Evolutionary conservation across 2,329 filamentous ascomycete genomes (phyloP).

Genomic region (Exophiala lecanii-corni): DNA sequence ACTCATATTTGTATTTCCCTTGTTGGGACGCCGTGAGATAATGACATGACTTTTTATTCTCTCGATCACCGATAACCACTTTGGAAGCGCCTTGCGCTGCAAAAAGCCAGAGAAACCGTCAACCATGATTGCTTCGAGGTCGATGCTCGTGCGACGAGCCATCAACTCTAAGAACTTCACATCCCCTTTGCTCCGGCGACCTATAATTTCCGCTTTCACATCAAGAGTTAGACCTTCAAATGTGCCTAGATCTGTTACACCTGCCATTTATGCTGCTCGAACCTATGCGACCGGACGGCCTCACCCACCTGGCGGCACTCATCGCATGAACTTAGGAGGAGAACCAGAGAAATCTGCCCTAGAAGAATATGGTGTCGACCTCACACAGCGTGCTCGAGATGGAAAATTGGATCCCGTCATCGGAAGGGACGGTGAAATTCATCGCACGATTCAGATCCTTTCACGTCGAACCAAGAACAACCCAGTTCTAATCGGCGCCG

Average conservation of each 20-base stretch:
- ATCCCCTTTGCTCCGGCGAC: slow-evolving; percentile 4
- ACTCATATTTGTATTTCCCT: slow-evolving; percentile 2
- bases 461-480: slow-evolving; percentile 97
- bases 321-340: slow-evolving; percentile 83
- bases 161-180: slow-evolving; percentile 10
- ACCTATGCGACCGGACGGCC: slow-evolving; percentile 54
- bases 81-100: slow-evolving; percentile 8
- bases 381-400: slow-evolving; percentile 76
- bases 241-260: not conserved
- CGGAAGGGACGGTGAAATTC: slow-evolving; percentile 84
- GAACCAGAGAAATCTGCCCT: slow-evolving; percentile 77
- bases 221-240: not conserved
- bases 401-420: slow-evolving; percentile 96
- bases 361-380: slow-evolving; percentile 85
- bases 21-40: too few relatives aligned
- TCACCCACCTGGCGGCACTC: slow-evolving; percentile 84
- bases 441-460: slow-evolving; percentile 88
- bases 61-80: slow-evolving; percentile 20
- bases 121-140: slow-evolving; percentile 21
- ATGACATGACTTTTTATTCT: too few relatives aligned
- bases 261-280: slow-evolving; percentile 24
- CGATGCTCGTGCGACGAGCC: slow-evolving; percentile 24
- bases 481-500: slow-evolving; percentile 93
- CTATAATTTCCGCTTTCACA: slow-evolving; percentile 8
- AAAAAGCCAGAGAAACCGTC: not conserved